Evolutionary conservation across 805 yeast genomes (phyloP), one percentile per base, ranked within the genome.

Genomic region (Pichia sporocuriosa): DNA sequence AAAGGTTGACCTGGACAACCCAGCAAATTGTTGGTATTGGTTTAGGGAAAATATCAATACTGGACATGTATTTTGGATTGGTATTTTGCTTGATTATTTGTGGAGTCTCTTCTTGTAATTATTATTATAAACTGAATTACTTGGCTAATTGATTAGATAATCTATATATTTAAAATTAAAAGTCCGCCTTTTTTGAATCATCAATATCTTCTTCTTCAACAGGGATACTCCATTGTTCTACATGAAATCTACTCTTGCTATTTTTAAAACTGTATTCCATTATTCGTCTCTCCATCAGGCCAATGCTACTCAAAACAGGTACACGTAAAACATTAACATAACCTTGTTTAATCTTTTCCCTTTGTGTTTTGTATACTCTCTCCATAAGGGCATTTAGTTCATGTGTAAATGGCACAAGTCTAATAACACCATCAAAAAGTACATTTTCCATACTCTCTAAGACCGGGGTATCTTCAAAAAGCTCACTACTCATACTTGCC

Each of bases 211-310:
- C 84, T 44, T 83, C 94, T 43, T 88, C 96, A 2, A 90, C 95
- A 0, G 98, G 97, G 38, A 93, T 93, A n/a, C 95, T 86, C 95
- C 96, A 93, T 54, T 81, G 86, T 50, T 85, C 90, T 40, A 93
- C 81, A 54, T 85, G 96, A 57, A 90, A 87, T 53, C 74, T 79
- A 59, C 79, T 77, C 48, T 84, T 73, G 12, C 96, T 90, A 50
- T 87, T 85, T 56, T 81, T 80, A 65, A 89, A 90, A 5, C 95
- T 87, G 59, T 75, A 81, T 61, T 89, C 97, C 45, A 84, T 81
- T 44, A 70, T 69, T 43, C 78, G 74, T 1, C 77, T 73, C 49
- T 77, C 75, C 96, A 88, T 89, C 52, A 77, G 69, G 1, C 98
- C 97, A 19, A 79, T 59, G 36, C 81, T 88, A 42, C 86, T 77